Conservation (phyloP, 371 early-diverging fungal species). For the Chytridiales sp. region DNA sequence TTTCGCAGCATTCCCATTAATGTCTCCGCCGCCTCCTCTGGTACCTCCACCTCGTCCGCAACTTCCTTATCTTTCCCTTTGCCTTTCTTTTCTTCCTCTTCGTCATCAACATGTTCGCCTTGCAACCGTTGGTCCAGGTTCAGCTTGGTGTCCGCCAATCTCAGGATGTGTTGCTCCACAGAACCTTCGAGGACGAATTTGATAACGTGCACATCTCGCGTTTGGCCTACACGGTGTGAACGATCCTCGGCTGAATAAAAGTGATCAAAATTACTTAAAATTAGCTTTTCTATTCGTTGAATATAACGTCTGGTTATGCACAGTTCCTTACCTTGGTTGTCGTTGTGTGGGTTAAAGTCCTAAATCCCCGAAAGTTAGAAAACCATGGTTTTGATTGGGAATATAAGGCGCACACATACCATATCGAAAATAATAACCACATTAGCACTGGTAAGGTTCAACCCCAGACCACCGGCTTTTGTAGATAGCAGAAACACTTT, state of each 20-base stretch:
- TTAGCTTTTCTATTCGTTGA: conserved; percentile 4
- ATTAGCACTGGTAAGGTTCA: conserved; percentile 89
- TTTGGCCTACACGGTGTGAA: conserved; percentile 86
- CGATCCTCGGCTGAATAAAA: conserved; percentile 64
- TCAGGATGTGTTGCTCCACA: conserved; percentile 75
- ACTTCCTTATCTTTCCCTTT: background rate
- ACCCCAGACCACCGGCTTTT: conserved; percentile 88
- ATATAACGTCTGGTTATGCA: conserved; percentile 37
- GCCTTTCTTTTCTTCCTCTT: conserved; percentile 2
- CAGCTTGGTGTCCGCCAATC: conserved; percentile 68
- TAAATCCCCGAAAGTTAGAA: too few relatives aligned
- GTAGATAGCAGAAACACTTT: conserved; percentile 87
- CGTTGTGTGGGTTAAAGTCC: conserved; percentile 96
- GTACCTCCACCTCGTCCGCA: background rate
- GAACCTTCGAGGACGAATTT: conserved; percentile 70
- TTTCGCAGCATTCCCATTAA: conserved; percentile 19
- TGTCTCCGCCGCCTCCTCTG: background rate
- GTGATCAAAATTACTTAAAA: background rate
- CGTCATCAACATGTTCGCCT: background rate
- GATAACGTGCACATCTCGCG: conserved; percentile 75
- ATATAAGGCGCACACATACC: conserved; percentile 21
- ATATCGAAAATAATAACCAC: conserved; percentile 87
- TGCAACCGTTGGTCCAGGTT: conserved; percentile 73
- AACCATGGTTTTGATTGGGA: too few relatives aligned
- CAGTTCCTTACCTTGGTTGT: too few relatives aligned